Conservation (phyloP, 768 basidiomycete species). For the Suillus americanus region DNA sequence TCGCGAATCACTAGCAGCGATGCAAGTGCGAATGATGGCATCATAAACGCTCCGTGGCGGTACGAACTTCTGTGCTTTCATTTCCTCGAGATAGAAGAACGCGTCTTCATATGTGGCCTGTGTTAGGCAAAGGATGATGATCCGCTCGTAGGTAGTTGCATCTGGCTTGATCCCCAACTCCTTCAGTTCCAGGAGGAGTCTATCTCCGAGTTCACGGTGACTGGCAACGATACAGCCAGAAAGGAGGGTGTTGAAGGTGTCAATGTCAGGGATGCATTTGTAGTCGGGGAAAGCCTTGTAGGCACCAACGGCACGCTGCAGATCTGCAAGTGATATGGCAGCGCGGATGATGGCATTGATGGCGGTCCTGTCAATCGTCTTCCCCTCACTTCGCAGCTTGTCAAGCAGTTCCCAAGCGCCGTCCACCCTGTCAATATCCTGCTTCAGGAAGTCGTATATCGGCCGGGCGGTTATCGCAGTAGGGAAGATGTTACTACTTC, state of each 20-base stretch:
- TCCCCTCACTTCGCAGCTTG: conserved; percentile 52
- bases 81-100: conserved; percentile 86
- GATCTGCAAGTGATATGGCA: conserved; percentile 56
- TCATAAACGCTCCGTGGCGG: conserved; percentile 60
- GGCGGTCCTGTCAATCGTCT: conserved; percentile 53
- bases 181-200: conserved; percentile 67
- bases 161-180: conserved; percentile 54
- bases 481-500: conserved; percentile 48
- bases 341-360: conserved; percentile 70
- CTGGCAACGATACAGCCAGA: conserved; percentile 57
- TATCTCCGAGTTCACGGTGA: conserved; percentile 68
- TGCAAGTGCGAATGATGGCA: conserved; percentile 58
- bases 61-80: conserved; percentile 64
- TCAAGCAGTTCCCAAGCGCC: conserved; percentile 63
- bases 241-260: conserved; percentile 71
- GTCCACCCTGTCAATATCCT: conserved; percentile 57
- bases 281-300: conserved; percentile 65
- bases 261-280: conserved; percentile 52
- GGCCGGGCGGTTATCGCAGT: conserved; percentile 51
- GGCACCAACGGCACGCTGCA: conserved; percentile 76
- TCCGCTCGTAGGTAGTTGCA: conserved; percentile 58
- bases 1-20: conserved; percentile 55
- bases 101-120: conserved; percentile 80
- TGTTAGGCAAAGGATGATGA: conserved; percentile 70
- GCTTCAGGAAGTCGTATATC: conserved; percentile 48